These are phyloP conservation scores for Claviceps arundinis DNA, from an alignment of 2,329 filamentous ascomycete genomes.

Conservation along the genomic window DNA sequence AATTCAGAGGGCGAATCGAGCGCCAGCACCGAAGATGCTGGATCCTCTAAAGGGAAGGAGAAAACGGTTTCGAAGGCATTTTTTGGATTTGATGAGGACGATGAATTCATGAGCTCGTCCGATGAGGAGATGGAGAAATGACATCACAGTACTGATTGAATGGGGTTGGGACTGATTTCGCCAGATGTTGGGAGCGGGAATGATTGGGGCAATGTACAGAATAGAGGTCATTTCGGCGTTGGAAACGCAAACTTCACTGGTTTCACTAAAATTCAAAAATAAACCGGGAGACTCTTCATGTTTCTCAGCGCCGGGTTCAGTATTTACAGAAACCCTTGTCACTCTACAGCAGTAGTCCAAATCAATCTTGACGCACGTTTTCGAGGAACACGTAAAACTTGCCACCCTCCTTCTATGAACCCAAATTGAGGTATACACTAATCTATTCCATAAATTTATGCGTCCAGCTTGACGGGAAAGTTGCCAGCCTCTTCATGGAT, in stretches of 20 bases:
- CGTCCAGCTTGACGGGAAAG: constrained; percentile 54
- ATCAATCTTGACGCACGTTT: constrained; percentile 15
- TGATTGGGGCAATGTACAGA: too few species aligned
- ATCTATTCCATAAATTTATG: constrained; percentile 25
- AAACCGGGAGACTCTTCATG: neutral
- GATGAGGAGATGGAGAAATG: constrained; percentile 35
- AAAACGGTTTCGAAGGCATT: constrained; percentile 38
- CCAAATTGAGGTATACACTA: constrained; percentile 9
- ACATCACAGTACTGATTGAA: neutral
- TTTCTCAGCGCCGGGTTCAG: constrained; percentile 2
- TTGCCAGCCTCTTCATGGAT: constrained; percentile 46
- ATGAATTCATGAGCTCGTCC: constrained; percentile 58
- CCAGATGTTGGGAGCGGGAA: too few species aligned
- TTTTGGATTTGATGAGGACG: constrained; percentile 68
- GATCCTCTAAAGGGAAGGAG: constrained; percentile 21
- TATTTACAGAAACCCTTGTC: constrained; percentile 4
- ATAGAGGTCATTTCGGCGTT: neutral
- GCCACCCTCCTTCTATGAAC: constrained; percentile 17
- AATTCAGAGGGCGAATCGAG: constrained; percentile 25
- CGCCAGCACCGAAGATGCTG: constrained; percentile 28
- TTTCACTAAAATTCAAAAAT: neutral
- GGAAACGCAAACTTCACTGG: neutral
- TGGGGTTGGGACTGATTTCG: too few species aligned
- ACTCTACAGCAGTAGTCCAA: constrained; percentile 8
- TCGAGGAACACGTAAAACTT: constrained; percentile 24